phyloP scores from a whole-genome alignment of 805 yeast genomes.

The Candida ortonii region DNA sequence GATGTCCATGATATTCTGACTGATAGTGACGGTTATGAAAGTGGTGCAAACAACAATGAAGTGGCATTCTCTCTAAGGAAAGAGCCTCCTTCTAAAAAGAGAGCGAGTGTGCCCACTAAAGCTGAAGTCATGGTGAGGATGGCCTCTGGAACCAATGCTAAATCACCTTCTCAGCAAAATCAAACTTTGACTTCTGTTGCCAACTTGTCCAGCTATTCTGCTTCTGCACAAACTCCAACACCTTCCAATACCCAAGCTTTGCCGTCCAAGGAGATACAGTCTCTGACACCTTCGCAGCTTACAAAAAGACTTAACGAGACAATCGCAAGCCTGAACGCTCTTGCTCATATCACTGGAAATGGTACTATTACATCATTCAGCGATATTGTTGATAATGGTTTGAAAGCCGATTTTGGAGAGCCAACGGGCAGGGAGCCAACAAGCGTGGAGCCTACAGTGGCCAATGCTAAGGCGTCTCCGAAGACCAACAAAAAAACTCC shows the following conservation, averaged over 20 bases:
- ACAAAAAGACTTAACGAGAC: conserved; percentile 14
- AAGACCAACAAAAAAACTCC: conserved; percentile 1
- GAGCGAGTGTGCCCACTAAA: conserved; percentile 33
- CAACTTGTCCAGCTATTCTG: conserved; percentile 5
- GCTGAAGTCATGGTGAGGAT: conserved; percentile 24
- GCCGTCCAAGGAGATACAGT: too few relatives aligned
- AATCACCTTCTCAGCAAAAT: too few relatives aligned
- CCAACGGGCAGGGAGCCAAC: too few relatives aligned
- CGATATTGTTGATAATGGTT: conserved; percentile 2
- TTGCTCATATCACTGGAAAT: background rate
- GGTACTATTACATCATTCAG: conserved; percentile 1
- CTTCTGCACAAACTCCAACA: conserved; percentile 15
- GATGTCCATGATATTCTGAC: conserved; percentile 13
- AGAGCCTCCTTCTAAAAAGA: conserved; percentile 12
- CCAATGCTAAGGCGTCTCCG: conserved; percentile 2
- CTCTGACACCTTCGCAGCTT: conserved; percentile 17
- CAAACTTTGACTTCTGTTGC: conserved; percentile 1
- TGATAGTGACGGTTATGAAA: conserved; percentile 23
- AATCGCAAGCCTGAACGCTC: conserved; percentile 1
- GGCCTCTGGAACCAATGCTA: conserved; percentile 11
- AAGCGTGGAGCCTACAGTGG: background rate
- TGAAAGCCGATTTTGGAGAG: too few relatives aligned
- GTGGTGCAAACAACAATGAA: conserved; percentile 15
- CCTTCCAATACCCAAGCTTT: too few relatives aligned
- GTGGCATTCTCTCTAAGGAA: conserved; percentile 2